Conservation (phyloP, 2,329 filamentous ascomycete species). For the Cladosporium halotolerans region DNA sequence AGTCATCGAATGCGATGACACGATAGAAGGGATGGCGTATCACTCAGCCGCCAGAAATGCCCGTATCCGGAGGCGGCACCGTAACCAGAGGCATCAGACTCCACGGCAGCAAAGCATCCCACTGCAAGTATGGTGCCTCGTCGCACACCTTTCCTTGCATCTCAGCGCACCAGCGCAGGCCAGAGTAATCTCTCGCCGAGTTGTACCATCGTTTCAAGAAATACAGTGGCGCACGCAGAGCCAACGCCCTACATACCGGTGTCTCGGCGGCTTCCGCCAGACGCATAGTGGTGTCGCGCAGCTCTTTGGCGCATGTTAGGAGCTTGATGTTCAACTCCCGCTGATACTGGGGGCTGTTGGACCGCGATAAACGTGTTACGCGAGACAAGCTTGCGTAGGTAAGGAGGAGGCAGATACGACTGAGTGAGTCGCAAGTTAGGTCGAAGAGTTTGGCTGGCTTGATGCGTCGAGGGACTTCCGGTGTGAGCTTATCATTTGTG, state of each 20-base stretch:
- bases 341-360: too few relatives aligned
- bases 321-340: too few relatives aligned
- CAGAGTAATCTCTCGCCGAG: background rate
- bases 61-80: background rate
- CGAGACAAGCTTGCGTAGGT: background rate
- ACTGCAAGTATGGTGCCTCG: conserved; percentile 1
- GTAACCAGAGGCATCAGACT: background rate
- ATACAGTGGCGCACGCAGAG: background rate
- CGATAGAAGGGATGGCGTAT: too few relatives aligned
- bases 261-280: background rate
- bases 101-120: conserved; percentile 5
- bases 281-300: background rate
- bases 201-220: background rate
- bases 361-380: too few relatives aligned
- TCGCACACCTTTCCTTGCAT: background rate
- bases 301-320: background rate
- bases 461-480: background rate
- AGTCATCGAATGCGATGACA: too few relatives aligned
- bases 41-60: background rate
- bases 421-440: background rate
- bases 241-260: background rate
- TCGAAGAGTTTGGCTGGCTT: background rate
- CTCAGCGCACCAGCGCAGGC: background rate
- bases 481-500: background rate
- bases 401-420: conserved; percentile 2